phyloP scores from a whole-genome alignment of 306 rosid species.

The Canavalia ensiformis region DNA sequence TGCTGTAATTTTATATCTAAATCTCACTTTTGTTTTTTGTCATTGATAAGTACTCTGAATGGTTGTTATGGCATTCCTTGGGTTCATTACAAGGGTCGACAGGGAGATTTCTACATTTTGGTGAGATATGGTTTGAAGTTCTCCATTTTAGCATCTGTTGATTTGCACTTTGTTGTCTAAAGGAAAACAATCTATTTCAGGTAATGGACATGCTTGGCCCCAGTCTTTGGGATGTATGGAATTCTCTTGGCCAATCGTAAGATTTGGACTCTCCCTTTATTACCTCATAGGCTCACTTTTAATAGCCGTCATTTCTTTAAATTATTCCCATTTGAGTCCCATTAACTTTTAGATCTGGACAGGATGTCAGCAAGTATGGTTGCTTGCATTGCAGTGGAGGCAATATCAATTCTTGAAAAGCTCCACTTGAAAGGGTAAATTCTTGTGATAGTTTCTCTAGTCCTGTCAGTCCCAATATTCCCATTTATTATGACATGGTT shows the following conservation, averaged over 20 bases:
- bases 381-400: conserved; percentile 96
- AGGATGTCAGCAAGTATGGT: conserved; percentile 95
- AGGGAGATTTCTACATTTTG: conserved; percentile 95
- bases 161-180: conserved; percentile 50
- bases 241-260: conserved; percentile 86
- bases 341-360: conserved; percentile 51
- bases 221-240: conserved; percentile 97
- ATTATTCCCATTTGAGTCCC: conserved; percentile 6
- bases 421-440: conserved; percentile 91
- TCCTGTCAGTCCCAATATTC: conserved; percentile 15
- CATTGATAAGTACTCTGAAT: conserved; percentile 68
- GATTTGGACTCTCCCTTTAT: conserved; percentile 47
- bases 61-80: conserved; percentile 94
- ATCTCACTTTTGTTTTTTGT: conserved; percentile 46
- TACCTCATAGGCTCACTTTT: conserved; percentile 11
- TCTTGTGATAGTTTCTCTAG: not conserved
- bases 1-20: conserved; percentile 39
- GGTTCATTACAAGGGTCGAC: conserved; percentile 96
- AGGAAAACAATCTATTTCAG: conserved; percentile 55
- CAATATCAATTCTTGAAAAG: conserved; percentile 96
- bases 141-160: conserved; percentile 27
- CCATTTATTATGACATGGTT: conserved; percentile 36
- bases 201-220: conserved; percentile 99
- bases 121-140: conserved; percentile 64
- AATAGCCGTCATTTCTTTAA: not conserved